Percentiles rank a stretch among this genome's conserved stretches.
phyloP scores from a whole-genome alignment of 805 yeast species.

The Blastobotrys mokoenaii region DNA sequence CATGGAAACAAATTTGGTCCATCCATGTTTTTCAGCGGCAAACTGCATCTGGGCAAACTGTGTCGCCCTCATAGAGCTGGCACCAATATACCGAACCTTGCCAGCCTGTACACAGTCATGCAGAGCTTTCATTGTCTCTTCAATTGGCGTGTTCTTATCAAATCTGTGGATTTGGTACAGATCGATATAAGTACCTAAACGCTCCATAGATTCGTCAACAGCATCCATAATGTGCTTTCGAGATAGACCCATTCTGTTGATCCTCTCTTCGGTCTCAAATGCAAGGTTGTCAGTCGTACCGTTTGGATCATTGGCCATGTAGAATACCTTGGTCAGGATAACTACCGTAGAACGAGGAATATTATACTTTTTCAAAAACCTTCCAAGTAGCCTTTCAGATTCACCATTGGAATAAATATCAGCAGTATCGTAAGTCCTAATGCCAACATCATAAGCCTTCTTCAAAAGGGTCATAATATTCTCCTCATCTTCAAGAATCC shows the following conservation, averaged over 20 bases:
- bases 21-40: conserved; percentile 47
- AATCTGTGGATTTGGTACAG: conserved; percentile 50
- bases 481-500: conserved; percentile 42
- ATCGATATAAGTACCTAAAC: conserved; percentile 44
- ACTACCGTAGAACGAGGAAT: conserved; percentile 48
- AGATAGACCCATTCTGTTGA: conserved; percentile 34
- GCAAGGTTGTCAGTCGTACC: neutral
- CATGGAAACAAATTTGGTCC: conserved; percentile 53
- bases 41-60: conserved; percentile 47
- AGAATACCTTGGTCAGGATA: conserved; percentile 39
- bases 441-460: conserved; percentile 37
- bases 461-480: conserved; percentile 36
- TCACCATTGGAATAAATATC: conserved; percentile 36
- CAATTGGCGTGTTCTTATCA: conserved; percentile 40
- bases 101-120: conserved; percentile 44
- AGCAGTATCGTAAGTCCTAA: conserved; percentile 40
- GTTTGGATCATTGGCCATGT: conserved; percentile 20
- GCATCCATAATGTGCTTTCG: conserved; percentile 43
- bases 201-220: conserved; percentile 32
- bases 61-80: conserved; percentile 51
- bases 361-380: conserved; percentile 42
- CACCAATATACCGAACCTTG: conserved; percentile 50
- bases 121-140: conserved; percentile 50
- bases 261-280: conserved; percentile 3
- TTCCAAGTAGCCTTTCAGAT: conserved; percentile 42